phyloP scores from a whole-genome alignment of 2,329 filamentous ascomycete genomes.

The Alternaria sp. region DNA sequence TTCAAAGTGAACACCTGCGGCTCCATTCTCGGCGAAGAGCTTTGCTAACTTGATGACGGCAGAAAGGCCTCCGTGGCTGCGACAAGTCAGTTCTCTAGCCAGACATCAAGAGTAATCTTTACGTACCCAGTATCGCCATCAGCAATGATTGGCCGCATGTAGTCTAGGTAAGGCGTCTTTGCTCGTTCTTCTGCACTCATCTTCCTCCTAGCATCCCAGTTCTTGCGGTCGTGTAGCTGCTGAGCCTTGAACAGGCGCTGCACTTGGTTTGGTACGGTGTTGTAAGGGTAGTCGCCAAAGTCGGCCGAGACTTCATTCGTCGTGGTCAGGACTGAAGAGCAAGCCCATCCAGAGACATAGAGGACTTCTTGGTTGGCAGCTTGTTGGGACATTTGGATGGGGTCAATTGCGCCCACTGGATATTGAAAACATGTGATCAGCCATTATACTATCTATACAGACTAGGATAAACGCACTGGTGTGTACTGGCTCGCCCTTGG shows the following conservation, averaged over 20 bases:
- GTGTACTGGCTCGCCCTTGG: constrained; percentile 86
- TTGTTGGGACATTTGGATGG: constrained; percentile 99
- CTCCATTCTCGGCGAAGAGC: constrained; percentile 95
- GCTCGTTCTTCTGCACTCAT: constrained; percentile 76
- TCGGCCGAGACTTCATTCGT: constrained; percentile 98
- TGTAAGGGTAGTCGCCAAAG: constrained; percentile 98
- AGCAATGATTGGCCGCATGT: constrained; percentile 91
- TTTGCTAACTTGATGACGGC: constrained; percentile 96
- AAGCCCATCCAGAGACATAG: constrained; percentile 97
- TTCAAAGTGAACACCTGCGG: constrained; percentile 95
- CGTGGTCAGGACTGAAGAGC: constrained; percentile 87
- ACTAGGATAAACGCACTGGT: constrained; percentile 70
- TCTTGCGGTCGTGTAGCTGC: constrained; percentile 94
- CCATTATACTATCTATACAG: constrained; percentile 33
- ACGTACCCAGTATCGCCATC: constrained; percentile 86
- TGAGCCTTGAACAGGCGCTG: constrained; percentile 96
- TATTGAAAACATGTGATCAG: constrained; percentile 33
- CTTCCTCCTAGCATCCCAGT: constrained; percentile 86
- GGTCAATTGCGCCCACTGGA: constrained; percentile 94
- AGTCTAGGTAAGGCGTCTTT: constrained; percentile 85
- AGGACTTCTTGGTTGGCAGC: constrained; percentile 94
- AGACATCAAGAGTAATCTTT: fast-evolving
- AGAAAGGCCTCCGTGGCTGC: constrained; percentile 84
- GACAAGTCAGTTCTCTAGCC: constrained; percentile 22
- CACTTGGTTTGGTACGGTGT: constrained; percentile 97